Percentiles rank a stretch among this genome's conserved stretches.
phyloP scores from a whole-genome alignment of 2,329 filamentous ascomycete species.

The Coniochaeta hoffmannii region DNA sequence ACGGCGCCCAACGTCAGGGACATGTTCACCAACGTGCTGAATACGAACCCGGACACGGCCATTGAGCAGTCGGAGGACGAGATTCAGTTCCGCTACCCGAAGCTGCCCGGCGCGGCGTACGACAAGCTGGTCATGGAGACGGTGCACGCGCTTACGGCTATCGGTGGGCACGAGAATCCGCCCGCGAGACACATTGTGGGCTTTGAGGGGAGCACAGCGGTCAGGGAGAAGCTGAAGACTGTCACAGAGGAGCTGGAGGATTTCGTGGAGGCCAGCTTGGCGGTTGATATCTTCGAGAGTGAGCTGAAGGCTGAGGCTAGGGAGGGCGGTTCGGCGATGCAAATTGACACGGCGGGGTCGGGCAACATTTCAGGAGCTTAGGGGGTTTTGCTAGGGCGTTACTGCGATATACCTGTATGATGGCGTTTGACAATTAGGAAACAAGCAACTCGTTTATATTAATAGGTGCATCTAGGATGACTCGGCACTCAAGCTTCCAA shows the following conservation, averaged over 20 bases:
- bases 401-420: neutral
- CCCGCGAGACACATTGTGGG: constrained; percentile 92
- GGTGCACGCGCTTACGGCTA: constrained; percentile 82
- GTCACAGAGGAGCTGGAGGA: constrained; percentile 95
- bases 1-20: constrained; percentile 76
- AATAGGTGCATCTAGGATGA: no score
- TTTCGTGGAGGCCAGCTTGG: constrained; percentile 82
- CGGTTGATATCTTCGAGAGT: constrained; percentile 67
- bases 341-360: neutral
- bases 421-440: neutral
- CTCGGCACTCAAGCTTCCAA: no score
- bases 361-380: neutral
- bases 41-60: constrained; percentile 62
- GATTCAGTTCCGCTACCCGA: constrained; percentile 64
- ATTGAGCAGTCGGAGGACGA: constrained; percentile 30
- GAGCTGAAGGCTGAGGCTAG: constrained; percentile 45
- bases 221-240: constrained; percentile 94
- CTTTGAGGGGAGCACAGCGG: constrained; percentile 75
- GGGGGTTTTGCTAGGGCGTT: neutral
- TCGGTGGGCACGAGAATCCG: constrained; percentile 93
- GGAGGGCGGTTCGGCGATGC: constrained; percentile 18
- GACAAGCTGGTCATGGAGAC: constrained; percentile 79
- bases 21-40: constrained; percentile 73
- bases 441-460: no score
- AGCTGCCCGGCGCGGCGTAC: constrained; percentile 58